Evolutionary conservation across 1,139 yeast genomes (phyloP), one percentile per base, ranked within the genome.

Genomic region (Hemisphaericaspora lyxosophila): DNA sequence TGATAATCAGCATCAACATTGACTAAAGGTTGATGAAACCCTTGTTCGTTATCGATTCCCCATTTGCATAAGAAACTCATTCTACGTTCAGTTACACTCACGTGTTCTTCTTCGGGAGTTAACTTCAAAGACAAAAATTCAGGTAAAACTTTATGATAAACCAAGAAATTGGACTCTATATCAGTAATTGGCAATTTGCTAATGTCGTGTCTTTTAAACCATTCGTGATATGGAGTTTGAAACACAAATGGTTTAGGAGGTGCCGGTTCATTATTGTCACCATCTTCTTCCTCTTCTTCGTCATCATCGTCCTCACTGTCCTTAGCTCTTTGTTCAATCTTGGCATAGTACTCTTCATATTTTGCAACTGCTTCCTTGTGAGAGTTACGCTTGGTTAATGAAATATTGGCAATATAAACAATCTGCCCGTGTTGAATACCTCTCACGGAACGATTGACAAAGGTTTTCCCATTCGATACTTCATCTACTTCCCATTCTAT

Each of bases 401-500:
- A 73, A 6, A 82, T 60, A 25, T 73, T 73, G 13, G 83, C 76
- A 15, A 73, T 64, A 51, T 74, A 81, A 26, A 73, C 71, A 36
- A 80, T 52, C 14, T 60, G 58, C 9, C 75, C 78, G 17, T 67
- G 55, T 55, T 83, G 89, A 30, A 60, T 63, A 0, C 82, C 85
- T 33, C 67, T 64, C 4, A 84, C 73, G 30, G 78, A 72, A 39
- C 85, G 69, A 35, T 83, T 82, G 33, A 73, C 66, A 53, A 80
- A 85, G 43, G 49, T 80, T 42, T 74, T 77, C 3, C 94, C 94
- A 42, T 75, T 59, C 33, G 69, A 63, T n/a, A 63, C 57, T 22
- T 39, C 40, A 4, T 60, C 61, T 4, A 67, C 67, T 39, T 59
- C 58, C 69, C 73, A 71, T 13, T 56, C 52, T 38, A 68, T 51